Conservation (phyloP, 176 grass and related monocot species). For the Carex littledalei region DNA sequence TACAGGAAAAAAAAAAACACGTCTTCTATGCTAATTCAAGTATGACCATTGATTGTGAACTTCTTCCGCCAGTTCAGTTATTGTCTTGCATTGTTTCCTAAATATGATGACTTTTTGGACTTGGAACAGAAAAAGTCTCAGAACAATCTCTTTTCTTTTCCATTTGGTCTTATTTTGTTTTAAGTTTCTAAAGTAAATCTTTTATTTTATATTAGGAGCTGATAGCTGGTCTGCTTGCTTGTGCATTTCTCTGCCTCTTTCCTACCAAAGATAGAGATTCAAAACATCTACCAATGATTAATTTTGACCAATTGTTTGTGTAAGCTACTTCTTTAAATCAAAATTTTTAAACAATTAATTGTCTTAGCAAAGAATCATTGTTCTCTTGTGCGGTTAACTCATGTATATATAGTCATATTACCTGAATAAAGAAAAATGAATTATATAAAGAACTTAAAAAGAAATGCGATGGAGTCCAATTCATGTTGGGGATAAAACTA, state of each 20-base stretch:
- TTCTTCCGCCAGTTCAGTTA: too few relatives aligned
- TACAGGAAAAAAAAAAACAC: too few relatives aligned
- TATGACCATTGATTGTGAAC: too few relatives aligned
- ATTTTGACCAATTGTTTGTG: conserved; percentile 71
- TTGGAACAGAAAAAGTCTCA: not conserved
- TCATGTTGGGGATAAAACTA: not conserved
- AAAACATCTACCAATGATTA: conserved; percentile 52
- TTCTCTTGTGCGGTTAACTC: not conserved
- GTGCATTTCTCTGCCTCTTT: conserved; percentile 80
- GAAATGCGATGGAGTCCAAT: too few relatives aligned
- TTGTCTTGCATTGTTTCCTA: too few relatives aligned
- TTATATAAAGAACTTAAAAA: not conserved
- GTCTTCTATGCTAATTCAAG: too few relatives aligned
- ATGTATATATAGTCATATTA: not conserved
- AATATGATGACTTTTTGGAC: not conserved
- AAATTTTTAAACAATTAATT: not conserved
- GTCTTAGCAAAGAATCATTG: not conserved
- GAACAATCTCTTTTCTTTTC: not conserved
- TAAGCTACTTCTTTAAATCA: conserved; percentile 24
- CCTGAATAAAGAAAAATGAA: not conserved
- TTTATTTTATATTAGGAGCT: conserved; percentile 40
- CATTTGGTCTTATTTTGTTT: not conserved
- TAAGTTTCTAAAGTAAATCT: not conserved
- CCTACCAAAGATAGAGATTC: conserved; percentile 45
- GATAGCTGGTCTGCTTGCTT: conserved; percentile 63